Evolutionary conservation across 768 basidiomycete species (phyloP), one percentile per base, ranked within the genome.

Genomic region (Rhodotorula kratochvilovae): DNA sequence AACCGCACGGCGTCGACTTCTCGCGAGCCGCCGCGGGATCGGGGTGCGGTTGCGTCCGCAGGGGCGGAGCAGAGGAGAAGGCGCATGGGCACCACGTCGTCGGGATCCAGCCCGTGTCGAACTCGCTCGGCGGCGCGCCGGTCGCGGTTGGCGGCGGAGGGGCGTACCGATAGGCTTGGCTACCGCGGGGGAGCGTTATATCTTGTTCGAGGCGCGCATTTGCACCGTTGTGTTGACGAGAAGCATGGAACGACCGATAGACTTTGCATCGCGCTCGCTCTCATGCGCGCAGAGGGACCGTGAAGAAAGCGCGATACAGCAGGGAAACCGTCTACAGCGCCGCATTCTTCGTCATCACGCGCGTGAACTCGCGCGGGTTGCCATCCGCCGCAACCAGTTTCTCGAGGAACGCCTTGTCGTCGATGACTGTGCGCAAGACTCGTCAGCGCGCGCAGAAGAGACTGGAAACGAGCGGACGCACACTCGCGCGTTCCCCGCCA

Each of bases 381-480:
- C 70, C 74, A n/a, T 71, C 70, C 4, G 67, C 60, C 35, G 67
- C 60, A 29, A 75, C 70, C 36, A 71, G 58, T 25, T 62, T 45
- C 61, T 75, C 64, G 23, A 75, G 64, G 67, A 72, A 71, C 31
- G 65, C 33, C n/a, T 62, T 17, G 61, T 75, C 74, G 50, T 67
- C 70, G n/a, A 75, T 56, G 42, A 58, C 73, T 66, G 58, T 45
- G 25, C 5, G 31, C 21, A 5, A 19, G 16, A 15, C 8, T 17
- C 50, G 33, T 63, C 42, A 56, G 29, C 19, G 7, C 17, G 59
- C 27, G 12, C 25, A 27, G 10, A 50, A 46, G 45, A 21, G 45
- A 19, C 5, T 2, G 21, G 45, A 19, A 23, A 46, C 5, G 45
- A 15, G 42, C 11, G 59, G 19, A 23, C 68, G n/a, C 45, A 70